Conservation (phyloP, 768 basidiomycete species). For the Pholiota molesta region DNA sequence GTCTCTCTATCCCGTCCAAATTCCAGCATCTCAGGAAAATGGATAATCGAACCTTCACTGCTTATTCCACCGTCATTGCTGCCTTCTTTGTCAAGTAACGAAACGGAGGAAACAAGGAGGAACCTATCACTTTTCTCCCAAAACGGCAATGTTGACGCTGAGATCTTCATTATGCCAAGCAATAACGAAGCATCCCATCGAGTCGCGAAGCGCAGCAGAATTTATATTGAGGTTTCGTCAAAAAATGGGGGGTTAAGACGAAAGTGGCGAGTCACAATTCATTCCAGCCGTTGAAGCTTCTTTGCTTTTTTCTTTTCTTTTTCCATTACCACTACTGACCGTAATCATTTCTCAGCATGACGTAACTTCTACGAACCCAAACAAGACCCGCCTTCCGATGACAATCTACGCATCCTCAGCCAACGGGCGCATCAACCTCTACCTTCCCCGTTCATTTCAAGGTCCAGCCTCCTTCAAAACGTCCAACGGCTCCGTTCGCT, state of each 20-base stretch:
- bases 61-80: conserved; percentile 40
- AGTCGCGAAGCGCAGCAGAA: conserved; percentile 9
- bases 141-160: conserved; percentile 38
- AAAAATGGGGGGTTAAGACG: conserved; percentile 25
- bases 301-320: background rate
- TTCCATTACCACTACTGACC: background rate
- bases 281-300: background rate
- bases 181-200: background rate
- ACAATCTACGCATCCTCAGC: conserved; percentile 22
- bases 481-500: conserved; percentile 28
- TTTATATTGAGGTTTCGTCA: conserved; percentile 23
- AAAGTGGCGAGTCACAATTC: conserved; percentile 15
- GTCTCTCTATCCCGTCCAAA: conserved; percentile 32
- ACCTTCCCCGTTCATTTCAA: conserved; percentile 44
- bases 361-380: conserved; percentile 8
- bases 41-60: conserved; percentile 47
- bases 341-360: conserved; percentile 20
- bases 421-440: conserved; percentile 35
- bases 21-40: conserved; percentile 35
- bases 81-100: conserved; percentile 35
- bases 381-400: conserved; percentile 24
- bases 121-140: conserved; percentile 38
- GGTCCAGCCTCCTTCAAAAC: conserved; percentile 35
- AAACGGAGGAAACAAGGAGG: conserved; percentile 40
- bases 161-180: conserved; percentile 37